Conservation (phyloP, 2,329 filamentous ascomycete species). For the Epicoccum nigrum region DNA sequence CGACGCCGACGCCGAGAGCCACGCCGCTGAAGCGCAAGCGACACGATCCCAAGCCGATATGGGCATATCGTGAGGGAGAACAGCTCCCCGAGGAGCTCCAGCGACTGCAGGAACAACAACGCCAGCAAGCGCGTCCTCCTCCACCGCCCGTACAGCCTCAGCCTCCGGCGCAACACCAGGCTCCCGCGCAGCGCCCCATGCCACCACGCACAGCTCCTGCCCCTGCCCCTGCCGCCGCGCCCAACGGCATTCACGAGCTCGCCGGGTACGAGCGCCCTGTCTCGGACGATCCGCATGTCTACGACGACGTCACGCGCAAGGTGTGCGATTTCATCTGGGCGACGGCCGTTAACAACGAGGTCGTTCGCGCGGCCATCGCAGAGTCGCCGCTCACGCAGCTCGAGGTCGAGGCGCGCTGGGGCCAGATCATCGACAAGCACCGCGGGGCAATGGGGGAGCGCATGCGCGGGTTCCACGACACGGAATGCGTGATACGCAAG, state of each 20-base stretch:
- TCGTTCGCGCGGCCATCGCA: slow-evolving; percentile 58
- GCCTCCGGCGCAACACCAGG: slow-evolving; percentile 24
- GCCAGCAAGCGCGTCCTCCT: slow-evolving; percentile 30
- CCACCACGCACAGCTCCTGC: slow-evolving; percentile 5
- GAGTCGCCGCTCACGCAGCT: slow-evolving; percentile 71
- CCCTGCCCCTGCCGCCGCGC: slow-evolving; percentile 13
- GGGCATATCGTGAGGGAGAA: slow-evolving; percentile 42
- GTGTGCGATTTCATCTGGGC: slow-evolving; percentile 83
- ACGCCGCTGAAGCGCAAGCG: slow-evolving; percentile 45
- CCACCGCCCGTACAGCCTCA: slow-evolving; percentile 22
- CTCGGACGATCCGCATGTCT: slow-evolving; percentile 68
- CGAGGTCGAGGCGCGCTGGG: slow-evolving; percentile 94
- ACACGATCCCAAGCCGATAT: slow-evolving; percentile 46
- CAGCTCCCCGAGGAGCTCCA: slow-evolving; percentile 33
- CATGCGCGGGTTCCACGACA: slow-evolving; percentile 72
- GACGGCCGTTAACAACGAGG: slow-evolving; percentile 70
- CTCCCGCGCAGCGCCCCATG: slow-evolving; percentile 24
- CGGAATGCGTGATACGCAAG: slow-evolving; percentile 48
- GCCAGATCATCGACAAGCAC: slow-evolving; percentile 74
- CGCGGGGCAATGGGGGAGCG: slow-evolving; percentile 61
- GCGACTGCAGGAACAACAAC: slow-evolving; percentile 28
- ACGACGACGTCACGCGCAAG: slow-evolving; percentile 74
- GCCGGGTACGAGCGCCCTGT: slow-evolving; percentile 63
- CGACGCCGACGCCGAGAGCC: slow-evolving; percentile 34
- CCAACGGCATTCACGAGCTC: slow-evolving; percentile 23